Conservation (phyloP, 2,329 filamentous ascomycete species). For the Fusarium nisikadoi region DNA sequence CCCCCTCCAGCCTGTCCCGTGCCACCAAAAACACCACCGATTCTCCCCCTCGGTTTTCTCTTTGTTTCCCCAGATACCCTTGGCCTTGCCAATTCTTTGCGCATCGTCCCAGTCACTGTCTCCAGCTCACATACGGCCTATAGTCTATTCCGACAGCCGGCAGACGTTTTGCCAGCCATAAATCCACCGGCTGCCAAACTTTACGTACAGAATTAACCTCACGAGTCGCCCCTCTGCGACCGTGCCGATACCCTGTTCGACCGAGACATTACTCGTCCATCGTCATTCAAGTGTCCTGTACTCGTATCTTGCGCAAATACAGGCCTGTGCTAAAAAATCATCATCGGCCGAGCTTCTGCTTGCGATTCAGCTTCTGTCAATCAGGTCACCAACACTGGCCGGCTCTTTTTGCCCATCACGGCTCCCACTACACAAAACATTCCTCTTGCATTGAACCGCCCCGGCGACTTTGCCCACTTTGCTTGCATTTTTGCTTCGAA, state of each 20-base stretch:
- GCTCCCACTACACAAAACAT: constrained; percentile 46
- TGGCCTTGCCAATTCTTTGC: constrained; percentile 42
- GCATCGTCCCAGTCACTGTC: constrained; percentile 34
- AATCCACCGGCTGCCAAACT: constrained; percentile 16
- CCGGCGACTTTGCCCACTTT: constrained; percentile 38
- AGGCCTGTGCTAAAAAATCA: constrained; percentile 23
- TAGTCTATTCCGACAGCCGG: constrained; percentile 34
- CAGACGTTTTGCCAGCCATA: constrained; percentile 19
- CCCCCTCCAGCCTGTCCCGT: constrained; percentile 46
- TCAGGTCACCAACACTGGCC: constrained; percentile 26
- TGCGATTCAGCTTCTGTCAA: constrained; percentile 31
- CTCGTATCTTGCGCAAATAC: constrained; percentile 36
- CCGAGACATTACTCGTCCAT: constrained; percentile 40
- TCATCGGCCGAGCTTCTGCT: constrained; percentile 9
- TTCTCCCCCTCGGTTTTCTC: constrained; percentile 46
- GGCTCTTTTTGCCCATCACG: constrained; percentile 51
- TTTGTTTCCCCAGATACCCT: constrained; percentile 49
- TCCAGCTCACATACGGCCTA: constrained; percentile 40
- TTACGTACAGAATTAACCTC: constrained; percentile 33
- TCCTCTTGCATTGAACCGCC: constrained; percentile 44
- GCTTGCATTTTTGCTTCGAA: constrained; percentile 44
- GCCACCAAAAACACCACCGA: constrained; percentile 46
- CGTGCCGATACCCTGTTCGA: constrained; percentile 42
- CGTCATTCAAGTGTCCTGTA: constrained; percentile 33
- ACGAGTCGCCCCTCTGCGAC: constrained; percentile 37